Percentiles rank a stretch among this genome's conserved stretches.
These are phyloP conservation scores for Trichoderma sp. DNA, from an alignment of 2,329 filamentous ascomycete species.

Conservation along the genomic window DNA sequence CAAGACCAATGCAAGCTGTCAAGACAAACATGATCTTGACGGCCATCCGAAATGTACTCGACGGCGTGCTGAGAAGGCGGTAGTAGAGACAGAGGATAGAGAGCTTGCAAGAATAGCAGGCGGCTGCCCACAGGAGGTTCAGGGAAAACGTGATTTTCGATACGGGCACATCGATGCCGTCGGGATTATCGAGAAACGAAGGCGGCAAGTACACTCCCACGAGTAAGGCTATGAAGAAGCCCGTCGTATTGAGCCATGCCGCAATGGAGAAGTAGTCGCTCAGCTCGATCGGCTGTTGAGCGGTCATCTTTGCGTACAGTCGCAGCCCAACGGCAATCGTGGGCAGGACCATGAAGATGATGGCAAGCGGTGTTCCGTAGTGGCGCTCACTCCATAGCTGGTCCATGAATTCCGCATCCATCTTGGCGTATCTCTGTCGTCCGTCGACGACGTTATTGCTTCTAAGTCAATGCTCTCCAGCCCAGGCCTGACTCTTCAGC, in stretches of 20 bases:
- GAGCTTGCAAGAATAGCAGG: slow-evolving; percentile 19
- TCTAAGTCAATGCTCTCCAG: background rate
- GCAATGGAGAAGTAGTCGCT: slow-evolving; percentile 21
- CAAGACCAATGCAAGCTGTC: slow-evolving; percentile 11
- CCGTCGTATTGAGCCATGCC: slow-evolving; percentile 7
- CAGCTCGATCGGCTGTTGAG: slow-evolving; percentile 16
- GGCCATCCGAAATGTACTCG: slow-evolving; percentile 5
- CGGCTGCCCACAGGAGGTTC: slow-evolving; percentile 6
- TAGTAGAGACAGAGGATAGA: slow-evolving; percentile 21
- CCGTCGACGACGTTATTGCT: slow-evolving; percentile 5
- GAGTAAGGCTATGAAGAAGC: slow-evolving; percentile 12
- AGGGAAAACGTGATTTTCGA: slow-evolving; percentile 23
- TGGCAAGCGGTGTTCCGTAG: slow-evolving; percentile 18
- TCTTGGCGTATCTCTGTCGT: slow-evolving; percentile 6
- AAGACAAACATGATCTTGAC: slow-evolving; percentile 19
- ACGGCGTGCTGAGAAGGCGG: slow-evolving; percentile 17
- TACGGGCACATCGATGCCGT: slow-evolving; percentile 18
- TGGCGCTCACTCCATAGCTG: slow-evolving; percentile 23
- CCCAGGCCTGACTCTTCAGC: background rate
- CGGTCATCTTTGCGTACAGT: slow-evolving; percentile 20
- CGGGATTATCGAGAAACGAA: slow-evolving; percentile 12
- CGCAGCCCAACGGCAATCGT: slow-evolving; percentile 18
- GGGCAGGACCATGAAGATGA: slow-evolving; percentile 19
- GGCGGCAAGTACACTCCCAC: slow-evolving; percentile 17
- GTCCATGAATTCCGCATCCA: slow-evolving; percentile 21